phyloP scores from a whole-genome alignment of 164 flowering plant genomes.

The Aristolochia californica region DNA sequence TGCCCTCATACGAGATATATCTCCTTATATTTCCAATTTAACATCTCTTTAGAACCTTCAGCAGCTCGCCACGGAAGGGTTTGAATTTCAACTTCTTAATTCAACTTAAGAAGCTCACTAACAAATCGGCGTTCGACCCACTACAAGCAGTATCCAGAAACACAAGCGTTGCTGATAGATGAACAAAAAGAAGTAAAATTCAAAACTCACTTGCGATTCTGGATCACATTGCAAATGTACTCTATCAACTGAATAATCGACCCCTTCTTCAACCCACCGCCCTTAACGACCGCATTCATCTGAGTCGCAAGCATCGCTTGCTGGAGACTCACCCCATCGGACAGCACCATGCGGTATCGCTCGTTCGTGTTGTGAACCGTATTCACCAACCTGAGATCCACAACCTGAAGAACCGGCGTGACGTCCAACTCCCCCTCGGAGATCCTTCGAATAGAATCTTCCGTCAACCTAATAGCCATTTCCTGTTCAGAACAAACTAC shows the following conservation, averaged over 20 bases:
- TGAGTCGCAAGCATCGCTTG: constrained; percentile 88
- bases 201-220: constrained; percentile 43
- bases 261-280: constrained; percentile 48
- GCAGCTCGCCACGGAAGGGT: too few relatives aligned
- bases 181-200: neutral
- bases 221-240: constrained; percentile 54
- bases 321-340: constrained; percentile 54
- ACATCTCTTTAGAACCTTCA: too few relatives aligned
- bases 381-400: constrained; percentile 14
- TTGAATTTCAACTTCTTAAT: too few relatives aligned
- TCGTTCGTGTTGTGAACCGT: constrained; percentile 19
- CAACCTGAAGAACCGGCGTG: constrained; percentile 20
- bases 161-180: too few relatives aligned
- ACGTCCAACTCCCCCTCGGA: constrained; percentile 13
- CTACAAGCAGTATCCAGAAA: too few relatives aligned
- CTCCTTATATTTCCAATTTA: too few relatives aligned
- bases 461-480: constrained; percentile 16
- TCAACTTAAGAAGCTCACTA: too few relatives aligned
- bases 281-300: constrained; percentile 41
- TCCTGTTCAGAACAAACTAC: neutral
- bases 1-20: too few relatives aligned
- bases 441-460: constrained; percentile 15
- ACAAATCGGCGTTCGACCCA: too few relatives aligned
- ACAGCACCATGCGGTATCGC: constrained; percentile 55
- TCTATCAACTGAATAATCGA: constrained; percentile 50